Conservation (phyloP, 2,329 filamentous ascomycete species). For the Aspergillus alliaceus region DNA sequence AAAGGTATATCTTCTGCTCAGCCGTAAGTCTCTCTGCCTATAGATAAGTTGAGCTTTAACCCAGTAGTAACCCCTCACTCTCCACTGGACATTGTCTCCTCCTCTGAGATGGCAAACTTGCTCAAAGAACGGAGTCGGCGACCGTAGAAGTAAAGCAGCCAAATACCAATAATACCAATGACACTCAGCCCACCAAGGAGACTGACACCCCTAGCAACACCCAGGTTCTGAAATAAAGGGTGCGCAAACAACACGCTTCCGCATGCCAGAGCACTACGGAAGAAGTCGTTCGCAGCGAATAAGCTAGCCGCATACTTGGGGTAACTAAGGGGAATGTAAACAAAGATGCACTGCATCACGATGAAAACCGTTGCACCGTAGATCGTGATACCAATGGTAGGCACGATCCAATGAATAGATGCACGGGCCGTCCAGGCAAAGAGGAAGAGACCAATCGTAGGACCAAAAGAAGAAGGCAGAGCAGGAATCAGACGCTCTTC, state of each 20-base stretch:
- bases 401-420: constrained; percentile 31
- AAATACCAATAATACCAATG: constrained; percentile 20
- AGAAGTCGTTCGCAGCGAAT: constrained; percentile 36
- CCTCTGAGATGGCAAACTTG: neutral
- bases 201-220: constrained; percentile 28
- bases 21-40: too few species aligned
- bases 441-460: constrained; percentile 60
- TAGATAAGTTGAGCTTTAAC: too few species aligned
- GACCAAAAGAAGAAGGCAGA: constrained; percentile 52
- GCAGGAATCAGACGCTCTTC: constrained; percentile 55
- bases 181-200: constrained; percentile 37
- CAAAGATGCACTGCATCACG: constrained; percentile 41
- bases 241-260: constrained; percentile 34
- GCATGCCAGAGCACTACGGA: constrained; percentile 30
- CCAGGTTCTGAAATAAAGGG: constrained; percentile 28
- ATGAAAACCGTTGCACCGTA: constrained; percentile 37
- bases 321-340: constrained; percentile 32
- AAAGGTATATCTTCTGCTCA: too few species aligned
- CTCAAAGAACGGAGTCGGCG: neutral
- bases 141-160: neutral
- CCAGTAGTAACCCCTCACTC: too few species aligned
- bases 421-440: constrained; percentile 30
- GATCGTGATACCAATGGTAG: constrained; percentile 38
- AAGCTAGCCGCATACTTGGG: constrained; percentile 28
- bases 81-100: too few species aligned